Conservation (phyloP, 2,329 filamentous ascomycete genomes). For the Orbilia oligospora region DNA sequence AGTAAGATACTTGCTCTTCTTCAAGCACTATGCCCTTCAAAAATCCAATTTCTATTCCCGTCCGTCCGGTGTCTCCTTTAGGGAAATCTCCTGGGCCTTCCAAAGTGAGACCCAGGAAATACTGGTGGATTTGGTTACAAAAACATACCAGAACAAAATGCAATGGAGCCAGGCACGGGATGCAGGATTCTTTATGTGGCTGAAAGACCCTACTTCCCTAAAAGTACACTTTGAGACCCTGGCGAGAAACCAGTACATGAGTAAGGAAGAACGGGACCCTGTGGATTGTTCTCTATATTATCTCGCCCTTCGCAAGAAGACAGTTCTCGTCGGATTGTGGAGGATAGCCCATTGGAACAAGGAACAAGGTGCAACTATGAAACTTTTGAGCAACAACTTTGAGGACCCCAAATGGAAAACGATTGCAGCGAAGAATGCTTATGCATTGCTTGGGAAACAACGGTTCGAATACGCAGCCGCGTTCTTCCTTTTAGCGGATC, state of each 20-base stretch:
- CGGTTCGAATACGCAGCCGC: constrained; percentile 95
- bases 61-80: constrained; percentile 77
- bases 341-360: constrained; percentile 91
- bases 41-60: constrained; percentile 73
- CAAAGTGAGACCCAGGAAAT: constrained; percentile 91
- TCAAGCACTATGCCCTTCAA: constrained; percentile 83
- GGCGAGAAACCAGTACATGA: constrained; percentile 92
- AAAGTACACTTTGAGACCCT: constrained; percentile 90
- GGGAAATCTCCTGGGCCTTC: constrained; percentile 88
- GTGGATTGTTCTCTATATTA: constrained; percentile 93
- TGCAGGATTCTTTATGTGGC: constrained; percentile 95
- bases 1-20: constrained; percentile 87
- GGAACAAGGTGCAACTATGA: constrained; percentile 85
- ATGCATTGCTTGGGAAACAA: constrained; percentile 90
- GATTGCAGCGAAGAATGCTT: constrained; percentile 93
- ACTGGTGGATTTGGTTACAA: constrained; percentile 83
- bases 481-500: constrained; percentile 92
- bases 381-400: constrained; percentile 91
- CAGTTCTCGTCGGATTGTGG: constrained; percentile 91
- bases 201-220: constrained; percentile 81
- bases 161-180: constrained; percentile 88
- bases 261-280: constrained; percentile 87
- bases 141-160: constrained; percentile 83
- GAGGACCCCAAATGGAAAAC: constrained; percentile 87
- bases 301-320: constrained; percentile 89